Conservation (phyloP, 2,329 filamentous ascomycete genomes). For the Madurella mycetomatis region DNA sequence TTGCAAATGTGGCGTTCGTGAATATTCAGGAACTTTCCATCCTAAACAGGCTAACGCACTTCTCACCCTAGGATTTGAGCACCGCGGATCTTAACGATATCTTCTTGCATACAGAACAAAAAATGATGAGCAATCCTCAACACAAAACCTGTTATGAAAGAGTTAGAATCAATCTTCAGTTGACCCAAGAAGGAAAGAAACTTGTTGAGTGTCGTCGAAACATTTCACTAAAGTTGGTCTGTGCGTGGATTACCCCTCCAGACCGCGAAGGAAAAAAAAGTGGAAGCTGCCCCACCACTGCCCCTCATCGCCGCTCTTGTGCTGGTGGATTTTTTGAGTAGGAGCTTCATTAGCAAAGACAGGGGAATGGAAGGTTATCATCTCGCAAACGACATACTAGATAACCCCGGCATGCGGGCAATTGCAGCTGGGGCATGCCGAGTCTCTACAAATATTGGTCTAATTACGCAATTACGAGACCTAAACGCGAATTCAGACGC, state of each 20-base stretch:
- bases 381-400: neutral
- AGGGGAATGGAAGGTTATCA: conserved; percentile 3
- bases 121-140: neutral
- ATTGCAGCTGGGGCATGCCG: no score
- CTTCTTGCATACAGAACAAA: neutral
- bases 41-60: conserved; percentile 27
- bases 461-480: no score
- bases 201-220: neutral
- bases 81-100: no score
- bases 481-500: no score
- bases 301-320: conserved; percentile 23
- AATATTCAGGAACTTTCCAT: conserved; percentile 36
- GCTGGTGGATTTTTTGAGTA: neutral
- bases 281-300: conserved; percentile 21
- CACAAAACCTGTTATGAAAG: no score
- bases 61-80: no score
- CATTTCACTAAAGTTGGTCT: conserved; percentile 15
- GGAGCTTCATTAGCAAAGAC: conserved; percentile 7
- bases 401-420: no score
- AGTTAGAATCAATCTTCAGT: no score
- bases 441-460: no score
- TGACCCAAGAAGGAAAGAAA: no score
- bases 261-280: conserved; percentile 10
- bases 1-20: conserved; percentile 24
- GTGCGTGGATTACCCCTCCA: conserved; percentile 24